Evolutionary conservation across 768 basidiomycete genomes (phyloP).

Genomic region (Phallus indusiatus): DNA sequence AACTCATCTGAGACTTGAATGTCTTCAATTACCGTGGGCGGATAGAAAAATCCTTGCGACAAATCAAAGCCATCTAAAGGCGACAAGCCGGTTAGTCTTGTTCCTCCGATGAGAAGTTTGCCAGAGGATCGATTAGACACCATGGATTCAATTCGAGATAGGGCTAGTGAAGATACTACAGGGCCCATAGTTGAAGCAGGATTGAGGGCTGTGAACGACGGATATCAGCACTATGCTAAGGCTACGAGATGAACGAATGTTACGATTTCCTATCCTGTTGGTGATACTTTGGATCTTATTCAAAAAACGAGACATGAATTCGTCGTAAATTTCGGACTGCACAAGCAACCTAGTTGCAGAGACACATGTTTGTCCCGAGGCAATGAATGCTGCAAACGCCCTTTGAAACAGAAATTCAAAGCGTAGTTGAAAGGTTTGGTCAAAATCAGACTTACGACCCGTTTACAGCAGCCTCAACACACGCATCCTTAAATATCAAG

Average conservation of each 20-base stretch:
- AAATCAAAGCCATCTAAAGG: conserved; percentile 65
- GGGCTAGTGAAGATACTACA: conserved; percentile 58
- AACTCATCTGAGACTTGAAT: conserved; percentile 49
- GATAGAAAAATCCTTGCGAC: conserved; percentile 62
- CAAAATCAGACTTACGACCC: conserved; percentile 35
- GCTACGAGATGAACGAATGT: conserved; percentile 18
- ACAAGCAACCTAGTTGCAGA: conserved; percentile 80
- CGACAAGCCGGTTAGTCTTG: conserved; percentile 53
- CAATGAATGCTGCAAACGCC: conserved; percentile 73
- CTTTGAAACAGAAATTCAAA: not conserved
- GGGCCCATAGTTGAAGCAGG: conserved; percentile 70
- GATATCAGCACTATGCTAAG: not conserved
- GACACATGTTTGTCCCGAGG: conserved; percentile 87
- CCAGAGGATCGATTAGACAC: conserved; percentile 38
- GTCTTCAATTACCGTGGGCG: conserved; percentile 65
- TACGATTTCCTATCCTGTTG: conserved; percentile 70
- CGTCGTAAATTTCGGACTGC: conserved; percentile 58
- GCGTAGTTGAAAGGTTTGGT: not conserved
- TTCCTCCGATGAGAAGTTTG: conserved; percentile 52
- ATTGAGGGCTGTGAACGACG: conserved; percentile 45
- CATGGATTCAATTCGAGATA: conserved; percentile 54
- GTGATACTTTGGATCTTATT: conserved; percentile 54
- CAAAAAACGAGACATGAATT: conserved; percentile 53
- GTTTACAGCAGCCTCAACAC: conserved; percentile 65
- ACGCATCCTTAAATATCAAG: conserved; percentile 70